Evolutionary conservation across 768 basidiomycete genomes (phyloP), one percentile per base, ranked within the genome.

Genomic region (Trametes maxima): DNA sequence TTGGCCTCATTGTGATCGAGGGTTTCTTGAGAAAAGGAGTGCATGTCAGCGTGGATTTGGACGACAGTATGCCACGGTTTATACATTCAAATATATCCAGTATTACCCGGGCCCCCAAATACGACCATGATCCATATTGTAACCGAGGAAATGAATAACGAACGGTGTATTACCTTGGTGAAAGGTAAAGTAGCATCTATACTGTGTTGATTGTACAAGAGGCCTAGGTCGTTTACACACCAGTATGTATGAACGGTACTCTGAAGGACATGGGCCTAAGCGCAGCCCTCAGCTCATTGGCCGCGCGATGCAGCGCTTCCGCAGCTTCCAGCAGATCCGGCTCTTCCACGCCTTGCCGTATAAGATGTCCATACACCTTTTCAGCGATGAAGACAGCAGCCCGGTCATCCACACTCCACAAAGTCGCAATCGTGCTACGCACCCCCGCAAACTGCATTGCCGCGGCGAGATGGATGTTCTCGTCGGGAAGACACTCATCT

Each of bases 391-490:
- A 19, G 28, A 60, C 61, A 11, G 60, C 54, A 4, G 56, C 49
- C 37, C 36, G 5, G 40, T 65, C 64, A 3, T 49, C 47, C n/a
- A 62, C 61, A 6, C 54, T 56, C 64, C 64, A 65, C 49, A 61
- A 50, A 16, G 55, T 62, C 37, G 59, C 64, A n/a, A 65, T 45
- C 25, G 51, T 35, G 24, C 54, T 43, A 12, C 55, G 54, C 45
- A 63, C 56, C n/a, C 64, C 64, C n/a, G 60, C 54, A n/a, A 65
- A 47, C 36, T 60, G 60, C 64, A 65, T 28, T 4, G 55, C 64
- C 2, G 60, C 64, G 5, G 64, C 64, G 19, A 65, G 64, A 44
- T 65, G 60, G 14, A 62, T 54, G 33, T 54, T 55, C 39, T 65
- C 64, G 22, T 58, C 64, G 0, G 60, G 42, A 1, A 57, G 60